A percentile compares a stretch with the other conserved stretches of the same genome.
These are phyloP conservation scores for Lasiodiplodia gonubiensis DNA, from an alignment of 2,329 filamentous ascomycete species.

Conservation along the genomic window DNA sequence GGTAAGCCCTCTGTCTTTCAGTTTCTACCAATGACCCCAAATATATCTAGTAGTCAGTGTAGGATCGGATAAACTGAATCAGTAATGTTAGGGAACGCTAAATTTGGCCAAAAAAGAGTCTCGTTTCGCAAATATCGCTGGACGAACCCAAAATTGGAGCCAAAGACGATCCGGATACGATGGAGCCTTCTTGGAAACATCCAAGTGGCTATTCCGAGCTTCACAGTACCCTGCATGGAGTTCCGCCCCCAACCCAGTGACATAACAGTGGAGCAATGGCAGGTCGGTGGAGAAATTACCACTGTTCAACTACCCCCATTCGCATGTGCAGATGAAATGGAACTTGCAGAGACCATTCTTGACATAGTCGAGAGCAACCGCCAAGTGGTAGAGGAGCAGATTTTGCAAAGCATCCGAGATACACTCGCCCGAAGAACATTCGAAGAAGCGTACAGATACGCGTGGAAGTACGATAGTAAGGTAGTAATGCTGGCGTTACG, in stretches of 20 bases:
- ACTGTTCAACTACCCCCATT: neutral
- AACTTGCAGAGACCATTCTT: neutral
- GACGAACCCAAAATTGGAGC: neutral
- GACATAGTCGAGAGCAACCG: neutral
- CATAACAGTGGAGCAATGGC: neutral
- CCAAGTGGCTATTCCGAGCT: neutral
- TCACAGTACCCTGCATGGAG: neutral
- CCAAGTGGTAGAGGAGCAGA: neutral
- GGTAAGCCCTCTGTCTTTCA: neutral
- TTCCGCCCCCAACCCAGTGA: neutral
- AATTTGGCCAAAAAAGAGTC: neutral
- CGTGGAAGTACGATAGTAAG: neutral
- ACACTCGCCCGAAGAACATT: neutral
- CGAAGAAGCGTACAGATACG: neutral
- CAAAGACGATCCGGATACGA: neutral
- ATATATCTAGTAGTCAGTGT: neutral
- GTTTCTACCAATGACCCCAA: accelerated
- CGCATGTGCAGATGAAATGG: neutral
- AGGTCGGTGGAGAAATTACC: neutral
- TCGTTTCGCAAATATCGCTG: neutral
- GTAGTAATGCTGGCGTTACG: neutral
- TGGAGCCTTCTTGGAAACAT: neutral
- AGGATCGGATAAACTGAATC: too few species aligned
- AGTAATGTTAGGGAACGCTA: neutral
- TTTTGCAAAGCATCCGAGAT: neutral